Evolutionary conservation across 192 early-diverging fungal species (phyloP).

Genomic region (Backusella westeae): DNA sequence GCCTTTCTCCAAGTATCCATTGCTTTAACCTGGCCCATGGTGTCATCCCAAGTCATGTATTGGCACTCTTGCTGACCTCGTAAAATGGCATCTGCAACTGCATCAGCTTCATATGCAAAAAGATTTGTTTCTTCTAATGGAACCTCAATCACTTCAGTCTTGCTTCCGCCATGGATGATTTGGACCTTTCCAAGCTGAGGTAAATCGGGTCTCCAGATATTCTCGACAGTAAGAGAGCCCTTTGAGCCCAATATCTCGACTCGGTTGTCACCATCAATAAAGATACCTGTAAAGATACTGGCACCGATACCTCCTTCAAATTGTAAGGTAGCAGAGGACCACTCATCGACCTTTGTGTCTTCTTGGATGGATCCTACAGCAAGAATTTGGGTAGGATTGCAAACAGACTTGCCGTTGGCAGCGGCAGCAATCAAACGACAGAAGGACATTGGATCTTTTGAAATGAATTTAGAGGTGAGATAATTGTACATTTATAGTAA

Average conservation of each 20-base stretch:
- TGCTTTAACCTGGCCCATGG: conserved; percentile 27
- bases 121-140: conserved; percentile 21
- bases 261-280: conserved; percentile 25
- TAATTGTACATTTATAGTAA: not conserved
- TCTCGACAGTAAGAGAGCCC: conserved; percentile 22
- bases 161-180: conserved; percentile 10
- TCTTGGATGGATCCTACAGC: conserved; percentile 21
- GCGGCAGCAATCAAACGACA: conserved; percentile 32
- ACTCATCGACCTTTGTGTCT: conserved; percentile 37
- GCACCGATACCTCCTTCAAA: conserved; percentile 25
- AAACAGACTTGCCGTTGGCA: not conserved
- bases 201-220: conserved; percentile 37
- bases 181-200: conserved; percentile 18
- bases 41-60: conserved; percentile 34
- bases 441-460: conserved; percentile 31
- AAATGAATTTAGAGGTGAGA: not conserved
- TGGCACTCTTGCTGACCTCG: conserved; percentile 14
- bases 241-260: conserved; percentile 27
- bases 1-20: conserved; percentile 34
- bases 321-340: conserved; percentile 23
- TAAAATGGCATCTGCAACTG: conserved; percentile 26
- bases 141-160: not conserved
- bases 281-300: conserved; percentile 28
- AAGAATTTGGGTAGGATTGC: conserved; percentile 17
- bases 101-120: conserved; percentile 30